Percentiles rank a stretch among this genome's conserved stretches.
phyloP scores from a whole-genome alignment of 495 filamentous ascomycete genomes.

The Chaetomium tenue region DNA sequence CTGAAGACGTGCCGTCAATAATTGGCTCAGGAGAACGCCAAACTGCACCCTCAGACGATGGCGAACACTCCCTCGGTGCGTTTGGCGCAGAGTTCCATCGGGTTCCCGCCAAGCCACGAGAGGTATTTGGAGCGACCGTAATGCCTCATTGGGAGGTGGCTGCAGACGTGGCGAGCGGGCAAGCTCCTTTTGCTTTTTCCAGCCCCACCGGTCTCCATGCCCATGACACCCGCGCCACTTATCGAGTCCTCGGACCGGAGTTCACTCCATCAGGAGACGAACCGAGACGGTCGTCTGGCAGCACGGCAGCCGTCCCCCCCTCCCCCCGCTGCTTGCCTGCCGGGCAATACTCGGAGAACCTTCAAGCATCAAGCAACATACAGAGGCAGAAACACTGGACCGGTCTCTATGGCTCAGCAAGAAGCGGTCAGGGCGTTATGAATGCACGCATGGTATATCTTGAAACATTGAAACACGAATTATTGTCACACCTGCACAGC shows the following conservation, averaged over 20 bases:
- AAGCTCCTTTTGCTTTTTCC: conserved; percentile 3
- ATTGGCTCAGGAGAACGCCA: background rate
- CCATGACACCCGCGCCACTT: background rate
- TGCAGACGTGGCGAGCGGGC: conserved; percentile 5
- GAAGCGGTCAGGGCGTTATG: background rate
- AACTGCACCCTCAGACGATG: background rate
- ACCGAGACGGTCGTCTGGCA: background rate
- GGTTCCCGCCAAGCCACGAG: background rate
- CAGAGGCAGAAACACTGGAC: background rate
- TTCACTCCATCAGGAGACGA: background rate
- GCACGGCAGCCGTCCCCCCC: background rate
- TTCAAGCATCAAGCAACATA: background rate
- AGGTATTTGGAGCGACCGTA: background rate
- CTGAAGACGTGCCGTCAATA: conserved; percentile 7
- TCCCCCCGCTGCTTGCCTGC: background rate
- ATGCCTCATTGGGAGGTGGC: conserved; percentile 10
- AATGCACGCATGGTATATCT: background rate
- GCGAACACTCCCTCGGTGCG: no score
- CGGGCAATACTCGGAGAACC: background rate
- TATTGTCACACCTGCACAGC: background rate
- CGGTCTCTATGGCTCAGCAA: background rate
- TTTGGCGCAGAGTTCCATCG: background rate
- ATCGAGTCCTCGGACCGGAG: background rate
- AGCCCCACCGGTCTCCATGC: background rate
- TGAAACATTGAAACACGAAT: background rate